phyloP scores from a whole-genome alignment of 345 rosid species.

The Durio zibethinus region DNA sequence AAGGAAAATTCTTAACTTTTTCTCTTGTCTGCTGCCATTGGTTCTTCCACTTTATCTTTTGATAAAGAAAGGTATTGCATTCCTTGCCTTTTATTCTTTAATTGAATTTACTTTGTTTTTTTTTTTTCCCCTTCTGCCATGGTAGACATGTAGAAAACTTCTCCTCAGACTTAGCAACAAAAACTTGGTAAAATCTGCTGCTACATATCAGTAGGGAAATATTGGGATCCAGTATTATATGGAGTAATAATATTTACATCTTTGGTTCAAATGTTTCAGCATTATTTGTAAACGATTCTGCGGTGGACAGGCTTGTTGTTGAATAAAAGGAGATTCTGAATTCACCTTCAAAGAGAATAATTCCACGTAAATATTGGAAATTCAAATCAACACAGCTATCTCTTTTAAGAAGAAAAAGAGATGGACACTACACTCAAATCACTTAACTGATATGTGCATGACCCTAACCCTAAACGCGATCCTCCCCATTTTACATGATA shows the following conservation, averaged over 20 bases:
- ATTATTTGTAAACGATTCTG: background rate
- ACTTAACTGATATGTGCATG: background rate
- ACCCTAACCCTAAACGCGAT: too few relatives aligned
- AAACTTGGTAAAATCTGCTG: constrained; percentile 1
- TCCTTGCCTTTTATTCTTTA: constrained; percentile 28
- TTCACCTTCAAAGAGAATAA: background rate
- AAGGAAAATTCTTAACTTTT: constrained; percentile 26
- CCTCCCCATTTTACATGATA: too few relatives aligned
- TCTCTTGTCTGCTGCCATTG: constrained; percentile 16
- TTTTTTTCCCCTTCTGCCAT: constrained; percentile 15
- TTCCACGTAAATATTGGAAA: background rate
- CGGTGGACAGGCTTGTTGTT: background rate
- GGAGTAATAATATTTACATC: background rate
- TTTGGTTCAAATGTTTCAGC: background rate
- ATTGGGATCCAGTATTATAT: background rate
- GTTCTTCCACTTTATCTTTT: constrained; percentile 25
- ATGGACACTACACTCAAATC: background rate
- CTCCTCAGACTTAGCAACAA: background rate
- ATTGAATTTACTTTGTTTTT: constrained; percentile 11
- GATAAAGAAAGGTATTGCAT: constrained; percentile 42
- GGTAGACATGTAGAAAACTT: constrained; percentile 4
- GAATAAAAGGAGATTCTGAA: background rate
- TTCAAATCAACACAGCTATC: background rate
- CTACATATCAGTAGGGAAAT: background rate
- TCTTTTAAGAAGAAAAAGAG: too few relatives aligned